These are phyloP conservation scores for Lachnum nothofagi DNA, from an alignment of 2,329 filamentous ascomycete species.

Conservation along the genomic window DNA sequence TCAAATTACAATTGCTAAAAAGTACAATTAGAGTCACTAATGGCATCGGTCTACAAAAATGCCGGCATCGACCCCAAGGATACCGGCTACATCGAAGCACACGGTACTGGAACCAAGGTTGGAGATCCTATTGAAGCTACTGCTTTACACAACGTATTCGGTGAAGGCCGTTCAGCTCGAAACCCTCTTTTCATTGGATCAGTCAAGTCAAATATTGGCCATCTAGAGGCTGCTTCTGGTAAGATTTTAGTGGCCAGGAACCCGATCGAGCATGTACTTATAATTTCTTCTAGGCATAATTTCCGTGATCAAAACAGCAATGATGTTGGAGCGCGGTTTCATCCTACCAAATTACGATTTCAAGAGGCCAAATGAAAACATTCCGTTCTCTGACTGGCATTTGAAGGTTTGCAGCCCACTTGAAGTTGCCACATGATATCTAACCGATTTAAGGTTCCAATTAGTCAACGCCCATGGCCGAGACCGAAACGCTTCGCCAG, in stretches of 20 bases:
- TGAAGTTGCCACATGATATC: neutral
- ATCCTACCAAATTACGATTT: conserved; percentile 31
- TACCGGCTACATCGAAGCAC: neutral
- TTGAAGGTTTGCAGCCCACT: conserved; percentile 28
- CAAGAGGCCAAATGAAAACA: conserved; percentile 36
- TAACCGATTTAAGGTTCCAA: conserved; percentile 24
- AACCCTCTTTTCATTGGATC: neutral
- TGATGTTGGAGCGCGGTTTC: conserved; percentile 29
- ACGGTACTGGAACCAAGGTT: conserved; percentile 3
- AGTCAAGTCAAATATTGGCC: conserved; percentile 26
- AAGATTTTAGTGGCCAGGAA: neutral
- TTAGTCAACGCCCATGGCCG: conserved; percentile 27
- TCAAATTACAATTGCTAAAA: too few relatives aligned
- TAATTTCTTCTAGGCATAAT: conserved; percentile 15
- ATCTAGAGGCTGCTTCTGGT: conserved; percentile 27
- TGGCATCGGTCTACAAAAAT: neutral
- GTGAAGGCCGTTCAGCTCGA: neutral
- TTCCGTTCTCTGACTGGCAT: conserved; percentile 36
- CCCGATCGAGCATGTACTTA: neutral
- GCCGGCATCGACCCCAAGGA: neutral
- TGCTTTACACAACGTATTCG: conserved; percentile 4
- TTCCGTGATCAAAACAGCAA: conserved; percentile 27
- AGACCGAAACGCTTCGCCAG: conserved; percentile 37
- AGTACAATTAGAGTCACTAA: neutral
- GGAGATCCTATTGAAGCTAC: conserved; percentile 13